These are phyloP conservation scores for Starmera stellimalicola DNA, from an alignment of 1,139 yeast species.

Conservation along the genomic window DNA sequence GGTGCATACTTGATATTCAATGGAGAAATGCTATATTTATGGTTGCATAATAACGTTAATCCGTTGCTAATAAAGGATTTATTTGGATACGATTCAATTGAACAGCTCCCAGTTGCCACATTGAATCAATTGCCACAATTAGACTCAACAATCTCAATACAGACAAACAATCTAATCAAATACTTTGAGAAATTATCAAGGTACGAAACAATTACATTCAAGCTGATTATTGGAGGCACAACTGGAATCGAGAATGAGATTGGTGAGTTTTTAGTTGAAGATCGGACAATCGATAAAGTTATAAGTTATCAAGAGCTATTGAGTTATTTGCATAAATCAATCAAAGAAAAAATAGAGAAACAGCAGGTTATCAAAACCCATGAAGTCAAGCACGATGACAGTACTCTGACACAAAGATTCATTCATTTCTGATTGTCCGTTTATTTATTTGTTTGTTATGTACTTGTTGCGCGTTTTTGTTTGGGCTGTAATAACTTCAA, in stretches of 20 bases:
- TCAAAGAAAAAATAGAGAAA: constrained; percentile 42
- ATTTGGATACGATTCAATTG: constrained; percentile 48
- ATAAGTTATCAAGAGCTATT: constrained; percentile 53
- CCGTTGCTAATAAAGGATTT: constrained; percentile 62
- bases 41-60: constrained; percentile 67
- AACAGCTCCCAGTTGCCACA: constrained; percentile 29
- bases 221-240: constrained; percentile 53
- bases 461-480: neutral
- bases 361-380: constrained; percentile 20
- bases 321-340: constrained; percentile 49
- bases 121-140: constrained; percentile 52
- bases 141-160: constrained; percentile 59
- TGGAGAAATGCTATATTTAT: constrained; percentile 52
- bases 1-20: constrained; percentile 76
- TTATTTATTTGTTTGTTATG: too few relatives aligned
- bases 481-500: neutral
- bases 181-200: constrained; percentile 37
- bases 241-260: constrained; percentile 56
- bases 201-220: constrained; percentile 37
- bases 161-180: constrained; percentile 54
- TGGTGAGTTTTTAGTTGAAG: constrained; percentile 62
- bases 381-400: constrained; percentile 16
- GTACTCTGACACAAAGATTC: constrained; percentile 24
- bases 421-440: constrained; percentile 8
- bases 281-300: constrained; percentile 44